phyloP scores from a whole-genome alignment of 192 early-diverging fungal genomes.

The Allomyces macrogynus region DNA sequence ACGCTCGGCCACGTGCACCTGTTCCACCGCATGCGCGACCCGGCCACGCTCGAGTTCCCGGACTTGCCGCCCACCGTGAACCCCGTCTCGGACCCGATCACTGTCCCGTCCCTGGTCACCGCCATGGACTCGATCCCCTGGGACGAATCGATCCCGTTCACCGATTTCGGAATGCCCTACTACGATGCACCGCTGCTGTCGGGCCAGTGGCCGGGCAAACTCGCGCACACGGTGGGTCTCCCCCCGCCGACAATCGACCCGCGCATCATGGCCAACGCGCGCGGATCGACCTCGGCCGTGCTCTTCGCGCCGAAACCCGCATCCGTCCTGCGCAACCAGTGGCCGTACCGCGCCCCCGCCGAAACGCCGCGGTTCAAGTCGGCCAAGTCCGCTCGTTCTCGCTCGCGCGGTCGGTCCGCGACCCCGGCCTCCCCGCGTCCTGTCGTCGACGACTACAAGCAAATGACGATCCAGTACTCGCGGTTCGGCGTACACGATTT shows the following conservation, averaged over 20 bases:
- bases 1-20: slow-evolving; percentile 52
- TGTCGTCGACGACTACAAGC: background rate
- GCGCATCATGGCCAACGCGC: slow-evolving; percentile 39
- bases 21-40: slow-evolving; percentile 48
- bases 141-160: slow-evolving; percentile 32
- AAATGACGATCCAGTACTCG: slow-evolving; percentile 28
- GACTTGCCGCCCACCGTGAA: slow-evolving; percentile 14
- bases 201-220: slow-evolving; percentile 38
- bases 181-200: slow-evolving; percentile 58
- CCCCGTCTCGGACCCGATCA: background rate
- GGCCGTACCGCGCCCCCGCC: background rate
- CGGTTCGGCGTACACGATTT: slow-evolving; percentile 96
- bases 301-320: slow-evolving; percentile 82
- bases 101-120: slow-evolving; percentile 1
- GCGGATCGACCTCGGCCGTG: slow-evolving; percentile 45
- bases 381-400: background rate
- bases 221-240: slow-evolving; percentile 48
- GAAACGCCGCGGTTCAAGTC: background rate
- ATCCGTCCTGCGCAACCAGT: slow-evolving; percentile 53
- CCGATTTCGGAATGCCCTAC: slow-evolving; percentile 57
- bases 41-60: slow-evolving; percentile 42
- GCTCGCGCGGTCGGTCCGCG: background rate
- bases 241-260: slow-evolving; percentile 54
- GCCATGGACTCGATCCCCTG: slow-evolving; percentile 3
- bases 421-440: background rate